These are phyloP conservation scores for Cyclospora cayetanensis DNA, from an alignment of 169 alveolate genomes.

Conservation along the genomic window DNA sequence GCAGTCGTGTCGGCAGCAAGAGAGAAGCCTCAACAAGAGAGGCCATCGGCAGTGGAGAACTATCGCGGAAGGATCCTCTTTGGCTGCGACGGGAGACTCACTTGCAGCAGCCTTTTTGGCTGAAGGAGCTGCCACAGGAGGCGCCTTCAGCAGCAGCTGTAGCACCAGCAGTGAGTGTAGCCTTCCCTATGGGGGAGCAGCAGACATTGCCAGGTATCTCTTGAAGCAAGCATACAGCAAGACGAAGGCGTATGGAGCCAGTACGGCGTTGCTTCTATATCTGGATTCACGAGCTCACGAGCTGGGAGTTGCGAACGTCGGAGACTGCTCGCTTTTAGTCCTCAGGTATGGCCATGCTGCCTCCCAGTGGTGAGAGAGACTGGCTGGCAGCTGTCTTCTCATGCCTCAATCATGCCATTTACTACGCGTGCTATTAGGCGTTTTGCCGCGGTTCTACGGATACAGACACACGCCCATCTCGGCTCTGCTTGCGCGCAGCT, in stretches of 20 bases:
- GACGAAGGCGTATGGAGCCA: neutral
- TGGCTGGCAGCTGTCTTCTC: too few species aligned
- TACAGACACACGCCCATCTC: too few species aligned
- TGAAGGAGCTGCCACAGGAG: too few species aligned
- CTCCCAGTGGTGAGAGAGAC: too few species aligned
- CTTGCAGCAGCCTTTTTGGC: neutral
- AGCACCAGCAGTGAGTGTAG: neutral
- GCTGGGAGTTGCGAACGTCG: constrained; percentile 77
- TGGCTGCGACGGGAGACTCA: too few species aligned
- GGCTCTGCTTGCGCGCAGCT: too few species aligned
- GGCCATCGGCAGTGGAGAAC: neutral
- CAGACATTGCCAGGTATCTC: neutral
- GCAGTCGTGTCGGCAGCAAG: neutral
- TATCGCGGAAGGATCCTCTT: neutral
- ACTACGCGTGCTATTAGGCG: too few species aligned
- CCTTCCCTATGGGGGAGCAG: neutral
- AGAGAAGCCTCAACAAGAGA: neutral
- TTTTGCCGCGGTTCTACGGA: too few species aligned
- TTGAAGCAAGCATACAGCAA: neutral
- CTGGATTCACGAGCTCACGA: constrained; percentile 73
- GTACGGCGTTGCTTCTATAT: constrained; percentile 77
- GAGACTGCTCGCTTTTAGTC: constrained; percentile 76
- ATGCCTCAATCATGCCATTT: too few species aligned
- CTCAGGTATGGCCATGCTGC: constrained; percentile 75
- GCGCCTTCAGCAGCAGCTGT: too few species aligned